Conservation (phyloP, 108 stramenopile genomes). For the Epipyxis sp. region DNA sequence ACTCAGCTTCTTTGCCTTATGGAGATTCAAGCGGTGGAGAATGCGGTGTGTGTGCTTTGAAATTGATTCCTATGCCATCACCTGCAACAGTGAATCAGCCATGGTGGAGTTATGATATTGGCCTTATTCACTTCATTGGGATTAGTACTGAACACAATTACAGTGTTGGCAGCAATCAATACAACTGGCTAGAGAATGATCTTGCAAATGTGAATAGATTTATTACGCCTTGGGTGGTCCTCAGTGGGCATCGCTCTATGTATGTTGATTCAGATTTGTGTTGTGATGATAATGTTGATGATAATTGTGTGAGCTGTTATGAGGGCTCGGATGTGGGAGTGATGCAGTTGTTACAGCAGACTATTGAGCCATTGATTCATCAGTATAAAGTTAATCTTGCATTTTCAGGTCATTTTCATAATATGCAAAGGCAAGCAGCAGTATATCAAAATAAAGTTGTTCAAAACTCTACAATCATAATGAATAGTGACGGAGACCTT, state of each 20-base stretch:
- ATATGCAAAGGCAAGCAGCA: slow-evolving; percentile 3
- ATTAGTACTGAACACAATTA: slow-evolving; percentile 26
- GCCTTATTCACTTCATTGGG: slow-evolving; percentile 26
- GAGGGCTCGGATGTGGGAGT: background rate
- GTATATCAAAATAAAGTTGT: background rate
- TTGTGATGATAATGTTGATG: background rate
- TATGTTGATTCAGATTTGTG: slow-evolving; percentile 35
- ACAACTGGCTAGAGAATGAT: slow-evolving; percentile 38
- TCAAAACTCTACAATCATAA: background rate
- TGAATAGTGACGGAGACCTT: background rate
- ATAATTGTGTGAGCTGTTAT: background rate
- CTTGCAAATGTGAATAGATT: slow-evolving; percentile 42
- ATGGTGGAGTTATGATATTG: slow-evolving; percentile 21
- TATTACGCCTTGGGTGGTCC: slow-evolving; percentile 48
- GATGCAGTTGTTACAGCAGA: background rate
- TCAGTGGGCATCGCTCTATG: slow-evolving; percentile 52
- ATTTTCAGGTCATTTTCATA: slow-evolving; percentile 11
- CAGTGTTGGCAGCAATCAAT: background rate
- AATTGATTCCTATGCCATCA: slow-evolving; percentile 48
- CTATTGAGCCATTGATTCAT: background rate
- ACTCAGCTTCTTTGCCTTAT: background rate
- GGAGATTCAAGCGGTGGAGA: slow-evolving; percentile 48
- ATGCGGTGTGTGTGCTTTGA: slow-evolving; percentile 47
- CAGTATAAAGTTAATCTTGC: slow-evolving; percentile 12
- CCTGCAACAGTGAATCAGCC: slow-evolving; percentile 16